These are phyloP conservation scores for Suillus tomentosus DNA, from an alignment of 768 basidiomycete species.

Conservation along the genomic window DNA sequence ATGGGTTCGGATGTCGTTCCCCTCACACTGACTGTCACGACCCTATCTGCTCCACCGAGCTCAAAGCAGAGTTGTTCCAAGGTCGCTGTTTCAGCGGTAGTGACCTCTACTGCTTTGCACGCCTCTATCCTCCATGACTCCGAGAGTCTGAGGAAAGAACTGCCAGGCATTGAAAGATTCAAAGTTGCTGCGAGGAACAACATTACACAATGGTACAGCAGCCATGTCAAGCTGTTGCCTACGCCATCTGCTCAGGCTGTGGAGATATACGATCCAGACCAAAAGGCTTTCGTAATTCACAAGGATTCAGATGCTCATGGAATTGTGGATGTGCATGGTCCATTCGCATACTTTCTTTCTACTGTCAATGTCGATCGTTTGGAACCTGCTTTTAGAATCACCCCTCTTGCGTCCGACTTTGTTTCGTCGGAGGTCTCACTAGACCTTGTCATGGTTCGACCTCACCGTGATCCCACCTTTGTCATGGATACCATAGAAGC, in stretches of 20 bases:
- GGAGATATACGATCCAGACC: constrained; percentile 60
- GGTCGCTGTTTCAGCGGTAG: constrained; percentile 66
- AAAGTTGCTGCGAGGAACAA: constrained; percentile 83
- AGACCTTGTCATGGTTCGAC: constrained; percentile 79
- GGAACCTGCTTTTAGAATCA: constrained; percentile 79
- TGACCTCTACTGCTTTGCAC: constrained; percentile 84
- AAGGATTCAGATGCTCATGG: constrained; percentile 37
- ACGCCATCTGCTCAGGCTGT: constrained; percentile 41
- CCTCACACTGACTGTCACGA: constrained; percentile 58
- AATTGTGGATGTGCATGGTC: constrained; percentile 60
- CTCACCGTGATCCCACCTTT: constrained; percentile 57
- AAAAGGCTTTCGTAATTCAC: constrained; percentile 49
- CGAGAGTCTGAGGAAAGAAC: constrained; percentile 64
- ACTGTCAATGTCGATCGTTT: constrained; percentile 84
- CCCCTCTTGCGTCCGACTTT: constrained; percentile 55
- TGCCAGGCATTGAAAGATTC: constrained; percentile 85
- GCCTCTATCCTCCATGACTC: constrained; percentile 84
- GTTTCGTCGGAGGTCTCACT: constrained; percentile 52
- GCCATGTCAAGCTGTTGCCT: constrained; percentile 59
- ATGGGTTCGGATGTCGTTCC: constrained; percentile 37
- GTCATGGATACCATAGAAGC: constrained; percentile 42
- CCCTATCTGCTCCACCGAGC: constrained; percentile 37
- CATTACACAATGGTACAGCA: constrained; percentile 68
- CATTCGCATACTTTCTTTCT: constrained; percentile 85
- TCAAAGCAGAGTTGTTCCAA: constrained; percentile 23